These are phyloP conservation scores for Cercospora janseana DNA, from an alignment of 2,329 filamentous ascomycete species.

Conservation along the genomic window DNA sequence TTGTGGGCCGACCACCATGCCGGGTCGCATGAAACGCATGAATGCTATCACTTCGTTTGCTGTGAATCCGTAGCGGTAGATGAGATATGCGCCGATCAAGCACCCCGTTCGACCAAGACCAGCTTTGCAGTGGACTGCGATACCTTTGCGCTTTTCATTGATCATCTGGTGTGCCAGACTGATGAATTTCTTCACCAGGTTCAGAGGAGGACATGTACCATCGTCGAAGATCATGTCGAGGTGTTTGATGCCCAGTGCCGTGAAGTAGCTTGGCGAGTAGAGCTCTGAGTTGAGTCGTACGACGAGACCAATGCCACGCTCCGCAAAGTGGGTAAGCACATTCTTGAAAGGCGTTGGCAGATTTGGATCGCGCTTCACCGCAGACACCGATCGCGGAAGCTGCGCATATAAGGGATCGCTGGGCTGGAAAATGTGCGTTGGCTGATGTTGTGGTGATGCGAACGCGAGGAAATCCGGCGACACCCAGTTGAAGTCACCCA, in stretches of 20 bases:
- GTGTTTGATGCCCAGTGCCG: slow-evolving; percentile 89
- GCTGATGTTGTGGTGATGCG: slow-evolving; percentile 84
- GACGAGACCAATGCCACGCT: slow-evolving; percentile 86
- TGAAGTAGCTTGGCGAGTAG: slow-evolving; percentile 97
- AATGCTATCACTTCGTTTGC: slow-evolving; percentile 82
- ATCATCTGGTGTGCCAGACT: slow-evolving; percentile 93
- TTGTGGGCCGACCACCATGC: slow-evolving; percentile 97
- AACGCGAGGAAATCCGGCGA: slow-evolving; percentile 94
- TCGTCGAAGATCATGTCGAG: slow-evolving; percentile 99
- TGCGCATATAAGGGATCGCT: slow-evolving; percentile 70
- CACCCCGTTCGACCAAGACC: slow-evolving; percentile 93
- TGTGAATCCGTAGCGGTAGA: slow-evolving; percentile 95
- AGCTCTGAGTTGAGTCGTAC: slow-evolving; percentile 93
- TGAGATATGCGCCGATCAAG: slow-evolving; percentile 93
- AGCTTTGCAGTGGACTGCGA: slow-evolving; percentile 98
- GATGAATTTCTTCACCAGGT: slow-evolving; percentile 91
- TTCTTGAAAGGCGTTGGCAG: slow-evolving; percentile 92
- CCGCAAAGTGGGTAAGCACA: slow-evolving; percentile 82
- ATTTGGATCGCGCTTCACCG: slow-evolving; percentile 63
- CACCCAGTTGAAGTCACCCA: slow-evolving; percentile 99
- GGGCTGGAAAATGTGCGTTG: slow-evolving; percentile 68
- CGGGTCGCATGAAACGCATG: slow-evolving; percentile 98
- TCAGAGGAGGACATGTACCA: slow-evolving; percentile 86
- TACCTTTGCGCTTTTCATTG: slow-evolving; percentile 82
- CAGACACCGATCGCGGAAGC: slow-evolving; percentile 72